Evolutionary conservation across 2,329 filamentous ascomycete genomes (phyloP), one percentile per base, ranked within the genome.

Genomic region (Harringtonia lauricola): DNA sequence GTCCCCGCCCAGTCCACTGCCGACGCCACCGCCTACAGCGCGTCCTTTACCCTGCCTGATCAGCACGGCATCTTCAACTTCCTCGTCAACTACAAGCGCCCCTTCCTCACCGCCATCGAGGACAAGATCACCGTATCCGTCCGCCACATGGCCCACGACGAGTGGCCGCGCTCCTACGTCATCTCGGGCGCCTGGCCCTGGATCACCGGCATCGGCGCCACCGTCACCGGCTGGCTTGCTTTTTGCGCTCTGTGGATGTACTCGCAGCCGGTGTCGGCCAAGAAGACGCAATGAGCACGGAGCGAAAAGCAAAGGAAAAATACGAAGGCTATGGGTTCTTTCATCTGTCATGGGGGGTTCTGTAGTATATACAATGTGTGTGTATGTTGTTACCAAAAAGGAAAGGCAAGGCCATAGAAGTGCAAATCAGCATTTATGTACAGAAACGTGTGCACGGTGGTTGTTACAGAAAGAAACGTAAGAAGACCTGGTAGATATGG

Each of bases 31-130:
- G 73, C 84, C 49, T 98, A 82, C 70, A 73, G 74, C 50, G 73
- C 76, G 37, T 73, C 76, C 21, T 95, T 98, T 66, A 83, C 73
- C 51, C 75, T 90, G 4, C 92, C 92, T 5, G 92, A 98, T 62
- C 92, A 98, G 66, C 92, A 98, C 68, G 92, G 92, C 59, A 95
- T 98, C 66, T 98, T 96, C 75, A 94, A 94, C 68, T 96, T 98
- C 75, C 79, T 82, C 59, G 75, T 96, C 64, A 94, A 95, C 73
- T 95, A 96, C 74, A 94, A 94, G 72, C 81, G 92, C 8, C 88
- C 90, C 1, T 94, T 95, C 71, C 66, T 94, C 54, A 92, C 80
- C 56, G 83, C 81, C 60, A 62, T 98, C 42, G 89, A 95, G 59
- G 88, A 95, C 70, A 96, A 96, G 78, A 77, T 81, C 54, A 92